Base-by-base conservation (phyloP, 2,329 filamentous ascomycete genomes). In the Alternaria longipes region DNA sequence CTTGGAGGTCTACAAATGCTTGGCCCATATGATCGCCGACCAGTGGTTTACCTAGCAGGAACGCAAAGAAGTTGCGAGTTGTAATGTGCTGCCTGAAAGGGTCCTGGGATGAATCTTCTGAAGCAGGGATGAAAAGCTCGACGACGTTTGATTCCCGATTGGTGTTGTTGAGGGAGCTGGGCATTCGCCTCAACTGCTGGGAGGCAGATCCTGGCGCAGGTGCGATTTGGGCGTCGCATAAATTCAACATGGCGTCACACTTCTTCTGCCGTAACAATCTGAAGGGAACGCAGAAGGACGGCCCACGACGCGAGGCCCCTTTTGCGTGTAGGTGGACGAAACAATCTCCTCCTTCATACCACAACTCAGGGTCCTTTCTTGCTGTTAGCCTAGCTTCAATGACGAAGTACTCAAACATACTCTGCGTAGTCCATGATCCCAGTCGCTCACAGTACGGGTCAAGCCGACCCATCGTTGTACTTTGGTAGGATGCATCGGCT, bases 21-120 rank as follows among this genome's bases (percentile, higher is more conserved):
- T 79, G 78, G 1, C 91, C 90, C 18, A 95, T 83, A 54, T 86
- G 84, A 36, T 84, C 80, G 6, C 91, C 91, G 2, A 93, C 91
- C 34, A 94, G 74, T 0, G 91, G 87, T 61, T 85, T 85, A 3
- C 86, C 82, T 58, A 87, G 85, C 1, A 91, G 76, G 82, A 89
- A 93, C 4, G 91, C 91, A 60, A 94, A 90, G 68, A 93, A 87
- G 71, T 94, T 94, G 14, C 91, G 85, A 3, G 87, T 91, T 1
- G 88, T 86, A 5, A 92, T 73, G 68, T 92, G 89, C 74, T 90
- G 90, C 38, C 82, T 77, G 66, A 88, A 86, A 0, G 85, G 81
- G 62, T 89, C 84, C 65, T 84, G 83, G 49, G 85, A 83, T 5
- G 82, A 78, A 34, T 81, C 78, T 1, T 83, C 73, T 0, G 90